A percentile compares a stretch with the other conserved stretches of the same genome.
Conservation (phyloP, 805 yeast genomes). For the Allodekkera sacchari region DNA sequence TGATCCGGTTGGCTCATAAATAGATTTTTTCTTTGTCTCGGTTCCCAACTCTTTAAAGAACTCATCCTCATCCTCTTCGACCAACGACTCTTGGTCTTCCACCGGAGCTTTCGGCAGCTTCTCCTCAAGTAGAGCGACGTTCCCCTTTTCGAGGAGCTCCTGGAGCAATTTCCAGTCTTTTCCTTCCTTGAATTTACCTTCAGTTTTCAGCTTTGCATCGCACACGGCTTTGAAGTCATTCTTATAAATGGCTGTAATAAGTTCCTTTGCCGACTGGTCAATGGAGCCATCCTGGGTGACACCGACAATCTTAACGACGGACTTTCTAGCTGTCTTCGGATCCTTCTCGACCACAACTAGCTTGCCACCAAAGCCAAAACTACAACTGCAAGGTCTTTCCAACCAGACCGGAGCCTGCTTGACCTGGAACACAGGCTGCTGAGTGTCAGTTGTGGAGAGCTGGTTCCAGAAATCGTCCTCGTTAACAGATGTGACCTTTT, state of each 20-base stretch:
- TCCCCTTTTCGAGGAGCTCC: constrained; percentile 43
- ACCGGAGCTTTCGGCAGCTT: constrained; percentile 9
- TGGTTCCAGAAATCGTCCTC: constrained; percentile 86
- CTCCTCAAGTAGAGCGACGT: constrained; percentile 38
- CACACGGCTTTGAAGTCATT: constrained; percentile 48
- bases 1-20: constrained; percentile 43
- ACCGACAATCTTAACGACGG: constrained; percentile 14
- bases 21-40: constrained; percentile 8
- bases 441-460: constrained; percentile 57
- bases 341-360: constrained; percentile 42
- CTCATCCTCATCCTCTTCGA: constrained; percentile 26
- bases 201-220: constrained; percentile 39
- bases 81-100: constrained; percentile 13
- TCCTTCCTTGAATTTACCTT: constrained; percentile 24
- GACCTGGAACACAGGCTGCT: constrained; percentile 61
- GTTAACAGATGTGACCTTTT: constrained; percentile 31
- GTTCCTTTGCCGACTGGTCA: constrained; percentile 28
- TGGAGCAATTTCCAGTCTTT: constrained; percentile 59
- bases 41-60: constrained; percentile 28
- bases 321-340: constrained; percentile 32
- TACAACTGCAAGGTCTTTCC: constrained; percentile 59
- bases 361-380: constrained; percentile 94
- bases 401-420: constrained; percentile 90
- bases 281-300: constrained; percentile 31
- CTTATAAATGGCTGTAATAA: constrained; percentile 49